Evolutionary conservation across 495 filamentous ascomycete species (phyloP), one percentile per base, ranked within the genome.

Genomic region (Geopyxis carbonaria): DNA sequence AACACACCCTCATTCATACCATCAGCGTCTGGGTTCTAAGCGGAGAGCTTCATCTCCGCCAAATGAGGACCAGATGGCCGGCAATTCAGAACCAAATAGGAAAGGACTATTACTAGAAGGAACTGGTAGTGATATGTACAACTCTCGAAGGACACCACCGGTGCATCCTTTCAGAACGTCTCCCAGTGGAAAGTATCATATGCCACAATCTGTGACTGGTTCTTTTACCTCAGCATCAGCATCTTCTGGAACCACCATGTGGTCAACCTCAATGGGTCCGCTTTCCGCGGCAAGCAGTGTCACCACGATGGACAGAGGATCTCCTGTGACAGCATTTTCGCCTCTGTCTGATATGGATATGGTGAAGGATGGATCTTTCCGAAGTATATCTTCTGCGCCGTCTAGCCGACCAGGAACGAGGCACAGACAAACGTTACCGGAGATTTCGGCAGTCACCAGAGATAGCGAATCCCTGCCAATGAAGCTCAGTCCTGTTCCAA

Each of bases 1-100:
- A n/a, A n/a, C n/a, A n/a, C n/a, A n/a, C n/a, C n/a, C n/a, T 52
- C 49, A 35, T 52, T 52, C 23, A 19, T 42, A 48, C 9, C 27
- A 45, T 31, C 31, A 32, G 33, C 38, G 52, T 27, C 47, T 43
- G 31, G 50, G 50, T 32, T 51, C 44, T 11, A 55, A 55, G 25
- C 45, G 52, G 16, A 41, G 52, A 32, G 52, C 52, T 23, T 55
- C 52, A 4, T 55, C 52, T 4, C 52, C 52, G 5, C 51, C 51
- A 6, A 46, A 50, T 40, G 51, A 55, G 5, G 51, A 55, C 29
- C 42, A 29, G 5, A 37, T 41, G 34, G 16, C 34, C 18, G 48
- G 42, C 14, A 45, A 33, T 22, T 45, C 39, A n/a, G 51, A 55
- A 11, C 45, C 50, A 9, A 55, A 42, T 24, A 55, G 49, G 35